Base-by-base conservation (phyloP, 768 basidiomycete genomes). In the Psilocybe azurescens region DNA sequence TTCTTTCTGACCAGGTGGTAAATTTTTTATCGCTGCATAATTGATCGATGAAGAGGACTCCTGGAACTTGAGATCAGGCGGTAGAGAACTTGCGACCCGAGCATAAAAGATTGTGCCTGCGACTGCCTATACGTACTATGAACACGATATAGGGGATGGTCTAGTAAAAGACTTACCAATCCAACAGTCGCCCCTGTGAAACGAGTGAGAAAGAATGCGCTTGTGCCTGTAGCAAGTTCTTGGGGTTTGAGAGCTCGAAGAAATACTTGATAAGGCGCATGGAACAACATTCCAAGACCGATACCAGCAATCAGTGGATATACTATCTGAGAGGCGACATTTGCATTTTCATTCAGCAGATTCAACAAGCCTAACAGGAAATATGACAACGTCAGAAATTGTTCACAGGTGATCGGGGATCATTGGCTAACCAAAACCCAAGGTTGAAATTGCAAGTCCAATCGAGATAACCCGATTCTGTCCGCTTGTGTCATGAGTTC, bases 141-240 rank as follows among this genome's bases (percentile, higher is more conserved):
- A 68, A 59, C 58, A 33, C 44, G 56, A 44, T 30, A 47, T 53
- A 41, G 62, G 61, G 38, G 49, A 36, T 18, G 18, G 53, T 24
- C 59, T 56, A 18, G 33, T 30, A 52, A 55, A 30, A 59, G 52
- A 72, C 88, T 67, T 73, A 92, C 93, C 77, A 95, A 74, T 63
- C 93, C 93, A 41, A 89, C 79, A 2, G 93, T 93, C 33, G 93
- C 91, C 8, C 93, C 93, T 39, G 92, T 94, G 75, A 94, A 94
- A 48, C 93, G 84, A 49, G 93, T 91, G 58, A 94, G 81, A 75
- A 95, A 94, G 74, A 94, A 95, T 10, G 91, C 92, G 69, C 91
- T 89, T 9, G 93, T 95, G 32, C 91, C 90, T 20, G 87, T 83
- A 3, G 93, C 92, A 55, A 93, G 73, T 65, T 93, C 88, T 51